Base-by-base conservation (phyloP, 139 green algal genomes). In the Diplosphaera chodatii region DNA sequence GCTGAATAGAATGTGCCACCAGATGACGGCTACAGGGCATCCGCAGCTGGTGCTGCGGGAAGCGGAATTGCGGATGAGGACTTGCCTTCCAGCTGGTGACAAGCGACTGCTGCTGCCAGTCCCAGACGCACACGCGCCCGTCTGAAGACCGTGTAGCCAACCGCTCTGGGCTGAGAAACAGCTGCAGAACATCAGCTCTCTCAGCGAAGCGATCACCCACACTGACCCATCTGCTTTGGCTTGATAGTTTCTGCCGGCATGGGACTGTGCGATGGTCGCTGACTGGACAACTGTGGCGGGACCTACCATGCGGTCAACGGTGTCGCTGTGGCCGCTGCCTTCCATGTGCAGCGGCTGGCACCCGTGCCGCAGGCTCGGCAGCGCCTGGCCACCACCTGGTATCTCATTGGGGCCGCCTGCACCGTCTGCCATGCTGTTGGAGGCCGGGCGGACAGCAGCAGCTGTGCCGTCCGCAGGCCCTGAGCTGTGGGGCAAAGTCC, bases 231-330 rank as follows among this genome's bases (percentile, higher is more conserved):
- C n/a, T n/a, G n/a, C n/a, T n/a, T n/a, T n/a, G n/a, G n/a, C n/a
- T n/a, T n/a, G n/a, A n/a, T n/a, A n/a, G n/a, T n/a, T n/a, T n/a
- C n/a, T n/a, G n/a, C n/a, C n/a, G n/a, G n/a, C n/a, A n/a, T n/a
- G n/a, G n/a, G n/a, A n/a, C n/a, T n/a, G n/a, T n/a, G n/a, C n/a
- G n/a, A n/a, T n/a, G n/a, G n/a, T n/a, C n/a, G n/a, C n/a, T n/a
- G n/a, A n/a, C n/a, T n/a, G n/a, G n/a, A n/a, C n/a, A n/a, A n/a
- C n/a, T n/a, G n/a, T n/a, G n/a, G n/a, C n/a, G n/a, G n/a, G n/a
- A n/a, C 73, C 71, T 41, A 87, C 82, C 74, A 90, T 71, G 74
- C 85, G 87, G 64, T 89, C 85, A 3, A 90, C 68, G 0, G 71
- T 66, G n/a, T 79, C 76, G 62, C 28, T 55, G 66, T 78, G 74